Conservation (phyloP, 345 rosid species). For the Ceriops tagal region DNA sequence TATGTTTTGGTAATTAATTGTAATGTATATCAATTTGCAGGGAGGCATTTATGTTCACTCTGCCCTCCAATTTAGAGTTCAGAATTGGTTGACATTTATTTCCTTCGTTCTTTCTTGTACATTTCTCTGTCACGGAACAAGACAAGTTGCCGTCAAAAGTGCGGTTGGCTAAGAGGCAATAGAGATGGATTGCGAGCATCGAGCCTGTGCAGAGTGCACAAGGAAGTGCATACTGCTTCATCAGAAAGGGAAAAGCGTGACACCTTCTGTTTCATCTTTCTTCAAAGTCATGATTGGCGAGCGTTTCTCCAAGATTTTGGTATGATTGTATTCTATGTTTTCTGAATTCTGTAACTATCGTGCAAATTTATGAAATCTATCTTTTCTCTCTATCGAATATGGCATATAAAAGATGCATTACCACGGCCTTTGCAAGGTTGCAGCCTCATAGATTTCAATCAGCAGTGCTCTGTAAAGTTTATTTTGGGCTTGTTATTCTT, state of each 20-base stretch:
- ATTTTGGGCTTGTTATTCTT: not conserved
- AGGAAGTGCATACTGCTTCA: conserved; percentile 27
- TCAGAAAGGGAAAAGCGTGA: conserved; percentile 5
- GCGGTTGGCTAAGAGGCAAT: not conserved
- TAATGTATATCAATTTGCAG: no score
- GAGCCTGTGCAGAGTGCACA: conserved; percentile 29
- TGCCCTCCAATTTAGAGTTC: no score
- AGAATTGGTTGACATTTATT: no score
- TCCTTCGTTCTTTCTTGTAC: no score
- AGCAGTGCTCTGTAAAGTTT: not conserved
- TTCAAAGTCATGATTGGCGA: conserved; percentile 40
- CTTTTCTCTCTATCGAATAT: no score
- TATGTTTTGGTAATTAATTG: no score
- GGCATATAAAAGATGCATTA: no score
- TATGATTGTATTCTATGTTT: conserved; percentile 7
- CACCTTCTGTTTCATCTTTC: conserved; percentile 26
- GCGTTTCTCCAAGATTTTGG: conserved; percentile 28
- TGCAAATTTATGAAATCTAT: no score
- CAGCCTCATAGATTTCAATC: not conserved
- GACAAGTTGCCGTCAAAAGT: not conserved
- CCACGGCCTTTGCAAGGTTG: not conserved
- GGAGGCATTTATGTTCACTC: no score
- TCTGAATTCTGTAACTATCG: no score
- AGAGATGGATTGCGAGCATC: conserved; percentile 17
- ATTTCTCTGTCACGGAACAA: no score